Percentiles rank a stretch among this genome's conserved stretches.
These are phyloP conservation scores for Monascus ruber DNA, from an alignment of 2,329 filamentous ascomycete species.

Conservation along the genomic window DNA sequence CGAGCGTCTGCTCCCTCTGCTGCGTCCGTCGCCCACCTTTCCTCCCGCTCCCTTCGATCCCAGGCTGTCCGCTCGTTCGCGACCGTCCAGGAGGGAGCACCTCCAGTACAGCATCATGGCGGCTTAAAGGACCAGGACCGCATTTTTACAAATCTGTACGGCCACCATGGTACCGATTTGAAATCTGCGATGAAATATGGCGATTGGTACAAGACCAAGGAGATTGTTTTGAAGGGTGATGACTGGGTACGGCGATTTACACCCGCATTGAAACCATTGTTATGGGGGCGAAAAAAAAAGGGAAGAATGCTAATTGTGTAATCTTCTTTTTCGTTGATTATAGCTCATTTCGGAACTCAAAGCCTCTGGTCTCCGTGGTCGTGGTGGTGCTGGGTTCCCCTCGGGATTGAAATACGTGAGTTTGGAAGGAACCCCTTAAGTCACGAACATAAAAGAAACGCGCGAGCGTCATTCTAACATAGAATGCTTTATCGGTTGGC, in stretches of 20 bases:
- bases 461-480: not conserved
- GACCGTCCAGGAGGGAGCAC: slow-evolving; percentile 59
- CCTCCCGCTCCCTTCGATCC: slow-evolving; percentile 31
- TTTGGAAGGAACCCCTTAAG: slow-evolving; percentile 10
- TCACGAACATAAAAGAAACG: not conserved
- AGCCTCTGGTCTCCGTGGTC: slow-evolving; percentile 84
- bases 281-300: not conserved
- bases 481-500: not conserved
- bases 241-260: slow-evolving; percentile 55
- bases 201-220: slow-evolving; percentile 99
- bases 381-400: slow-evolving; percentile 95
- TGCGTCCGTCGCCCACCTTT: slow-evolving; percentile 28
- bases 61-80: slow-evolving; percentile 56
- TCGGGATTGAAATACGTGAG: slow-evolving; percentile 97
- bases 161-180: slow-evolving; percentile 79
- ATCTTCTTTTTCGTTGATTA: not conserved
- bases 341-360: slow-evolving; percentile 95
- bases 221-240: slow-evolving; percentile 92
- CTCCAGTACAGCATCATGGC: slow-evolving; percentile 58
- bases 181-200: slow-evolving; percentile 96
- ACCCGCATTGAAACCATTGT: too few relatives aligned
- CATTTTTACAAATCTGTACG: slow-evolving; percentile 98
- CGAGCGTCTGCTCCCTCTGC: slow-evolving; percentile 34
- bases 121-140: slow-evolving; percentile 92
- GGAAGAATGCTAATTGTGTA: slow-evolving; percentile 3